Evolutionary conservation across 441 rosid genomes (phyloP).

Genomic region (Corymbia calophylla): DNA sequence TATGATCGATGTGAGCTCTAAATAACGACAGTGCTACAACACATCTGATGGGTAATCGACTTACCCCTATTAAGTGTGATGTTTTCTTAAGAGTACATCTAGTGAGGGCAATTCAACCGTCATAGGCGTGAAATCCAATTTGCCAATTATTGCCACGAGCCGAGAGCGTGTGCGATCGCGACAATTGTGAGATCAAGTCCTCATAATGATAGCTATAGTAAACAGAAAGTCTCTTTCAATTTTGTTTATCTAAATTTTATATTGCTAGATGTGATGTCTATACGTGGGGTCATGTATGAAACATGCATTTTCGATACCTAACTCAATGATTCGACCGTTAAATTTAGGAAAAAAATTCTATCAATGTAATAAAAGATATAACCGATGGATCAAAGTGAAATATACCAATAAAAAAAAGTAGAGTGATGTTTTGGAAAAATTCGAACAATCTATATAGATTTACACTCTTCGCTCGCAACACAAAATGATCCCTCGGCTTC

Average conservation of each 20-base stretch:
- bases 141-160: neutral
- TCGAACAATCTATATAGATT: neutral
- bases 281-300: too few relatives aligned
- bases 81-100: neutral
- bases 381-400: too few relatives aligned
- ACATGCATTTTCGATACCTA: too few relatives aligned
- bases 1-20: neutral
- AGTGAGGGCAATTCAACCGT: neutral
- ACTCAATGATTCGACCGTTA: too few relatives aligned
- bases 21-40: neutral
- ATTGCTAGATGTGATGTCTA: neutral
- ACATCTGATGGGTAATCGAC: neutral
- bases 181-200: neutral
- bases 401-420: too few relatives aligned
- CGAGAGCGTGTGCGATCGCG: accelerated
- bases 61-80: neutral
- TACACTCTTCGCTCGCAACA: neutral
- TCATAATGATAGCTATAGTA: neutral
- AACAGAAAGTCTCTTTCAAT: neutral
- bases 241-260: neutral
- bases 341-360: too few relatives aligned
- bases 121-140: neutral
- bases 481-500: neutral
- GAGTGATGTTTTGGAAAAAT: neutral
- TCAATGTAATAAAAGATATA: too few relatives aligned